These are phyloP conservation scores for Cornus florida DNA, from an alignment of 148 eudicot genomes.

Conservation along the genomic window DNA sequence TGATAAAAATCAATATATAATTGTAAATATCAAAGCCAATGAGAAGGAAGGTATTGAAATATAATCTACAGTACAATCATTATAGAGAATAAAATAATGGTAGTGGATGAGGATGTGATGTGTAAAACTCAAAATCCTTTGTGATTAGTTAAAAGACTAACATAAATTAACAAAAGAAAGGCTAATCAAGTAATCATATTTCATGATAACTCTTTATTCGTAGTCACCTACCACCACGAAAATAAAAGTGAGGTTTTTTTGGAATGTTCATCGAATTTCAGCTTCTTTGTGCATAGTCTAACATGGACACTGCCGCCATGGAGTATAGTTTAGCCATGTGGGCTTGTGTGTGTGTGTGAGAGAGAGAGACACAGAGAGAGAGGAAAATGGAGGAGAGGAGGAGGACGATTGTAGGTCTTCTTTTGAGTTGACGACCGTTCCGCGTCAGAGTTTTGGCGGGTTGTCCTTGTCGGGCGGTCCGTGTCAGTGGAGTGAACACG, in stretches of 20 bases:
- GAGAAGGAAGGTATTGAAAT: not conserved
- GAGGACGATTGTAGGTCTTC: too few species aligned
- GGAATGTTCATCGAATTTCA: not conserved
- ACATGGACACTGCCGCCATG: too few species aligned
- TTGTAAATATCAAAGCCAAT: not conserved
- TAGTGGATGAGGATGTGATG: conserved; percentile 14
- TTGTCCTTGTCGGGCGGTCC: too few species aligned
- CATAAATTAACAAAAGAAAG: not conserved
- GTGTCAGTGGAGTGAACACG: too few species aligned
- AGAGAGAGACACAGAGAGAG: too few species aligned
- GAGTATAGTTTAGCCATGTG: not conserved
- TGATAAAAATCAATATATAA: not conserved
- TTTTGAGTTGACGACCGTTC: too few species aligned
- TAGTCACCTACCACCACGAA: not conserved
- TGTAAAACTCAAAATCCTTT: not conserved
- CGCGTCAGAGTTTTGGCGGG: too few species aligned
- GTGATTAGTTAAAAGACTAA: not conserved
- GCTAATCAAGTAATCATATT: not conserved
- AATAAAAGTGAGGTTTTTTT: not conserved
- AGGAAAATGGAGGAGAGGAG: too few species aligned
- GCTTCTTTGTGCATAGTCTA: too few species aligned
- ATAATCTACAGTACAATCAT: not conserved
- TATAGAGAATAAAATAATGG: not conserved
- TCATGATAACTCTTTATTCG: not conserved
- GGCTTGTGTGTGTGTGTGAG: not conserved